Percentiles rank a stretch among this genome's conserved stretches.
These are phyloP conservation scores for Boletus reticulatus DNA, from an alignment of 768 basidiomycete species.

Conservation along the genomic window DNA sequence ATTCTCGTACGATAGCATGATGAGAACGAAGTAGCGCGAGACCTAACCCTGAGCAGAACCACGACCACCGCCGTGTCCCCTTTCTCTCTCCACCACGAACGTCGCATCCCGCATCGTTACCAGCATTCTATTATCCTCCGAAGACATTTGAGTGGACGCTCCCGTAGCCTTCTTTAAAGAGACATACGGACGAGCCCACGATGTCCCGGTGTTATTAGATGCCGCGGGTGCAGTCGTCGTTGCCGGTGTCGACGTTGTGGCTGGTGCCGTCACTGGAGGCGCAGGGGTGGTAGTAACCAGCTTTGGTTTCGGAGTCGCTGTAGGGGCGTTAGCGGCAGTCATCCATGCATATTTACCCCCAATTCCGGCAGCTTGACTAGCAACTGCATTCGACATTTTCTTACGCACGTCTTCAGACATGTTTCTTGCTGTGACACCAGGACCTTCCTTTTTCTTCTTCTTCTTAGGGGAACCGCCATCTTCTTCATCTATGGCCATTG, in stretches of 20 bases:
- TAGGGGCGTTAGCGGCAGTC: constrained; percentile 57
- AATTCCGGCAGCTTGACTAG: constrained; percentile 81
- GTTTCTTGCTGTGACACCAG: constrained; percentile 80
- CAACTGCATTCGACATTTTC: constrained; percentile 89
- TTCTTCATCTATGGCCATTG: constrained; percentile 41
- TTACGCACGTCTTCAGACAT: constrained; percentile 92
- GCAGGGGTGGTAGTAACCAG: constrained; percentile 33
- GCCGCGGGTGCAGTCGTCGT: constrained; percentile 33
- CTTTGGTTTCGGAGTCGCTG: constrained; percentile 40
- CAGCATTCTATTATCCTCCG: constrained; percentile 45
- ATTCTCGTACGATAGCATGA: no score
- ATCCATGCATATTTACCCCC: constrained; percentile 88
- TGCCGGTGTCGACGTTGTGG: constrained; percentile 27
- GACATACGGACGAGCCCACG: constrained; percentile 70
- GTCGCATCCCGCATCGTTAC: constrained; percentile 79
- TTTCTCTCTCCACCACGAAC: constrained; percentile 82
- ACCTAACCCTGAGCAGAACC: constrained; percentile 74
- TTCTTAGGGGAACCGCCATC: constrained; percentile 69
- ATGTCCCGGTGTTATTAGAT: constrained; percentile 26
- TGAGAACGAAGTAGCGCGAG: no score
- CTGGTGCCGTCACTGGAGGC: constrained; percentile 23
- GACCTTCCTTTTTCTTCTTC: constrained; percentile 78
- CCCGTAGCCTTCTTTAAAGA: no score
- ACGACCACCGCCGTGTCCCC: constrained; percentile 78
- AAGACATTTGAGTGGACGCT: no score